Base-by-base conservation (phyloP, 768 basidiomycete species). In the Mycena vulgaris region DNA sequence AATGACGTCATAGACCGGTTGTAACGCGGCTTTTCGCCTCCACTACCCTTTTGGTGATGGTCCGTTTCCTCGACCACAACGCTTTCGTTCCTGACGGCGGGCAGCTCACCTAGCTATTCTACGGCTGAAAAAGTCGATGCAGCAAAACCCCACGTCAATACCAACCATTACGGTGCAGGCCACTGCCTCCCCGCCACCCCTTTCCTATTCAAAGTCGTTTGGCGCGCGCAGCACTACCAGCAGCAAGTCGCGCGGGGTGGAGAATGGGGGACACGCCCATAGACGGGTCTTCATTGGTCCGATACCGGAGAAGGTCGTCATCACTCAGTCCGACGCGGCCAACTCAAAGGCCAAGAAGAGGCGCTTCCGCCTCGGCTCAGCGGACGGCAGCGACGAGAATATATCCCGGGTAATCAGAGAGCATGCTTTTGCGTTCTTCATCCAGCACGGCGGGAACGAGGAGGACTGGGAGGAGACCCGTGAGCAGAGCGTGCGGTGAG, bases 241-340 rank as follows among this genome's bases (percentile, higher is more conserved):
- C 14, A 55, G 42, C 42, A 48, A 48, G 47, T 27, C 47, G 23
- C 25, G 23, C n/a, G 27, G 48, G 5, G 45, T 23, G 31, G 69
- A 70, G n/a, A 83, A 86, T 78, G 77, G 74, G 68, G n/a, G n/a
- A n/a, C 83, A 84, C 28, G 35, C 39, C 10, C 71, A 66, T 25
- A 48, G 47, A 63, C 87, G 94, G 33, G 78, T 91, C 60, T 95
- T 95, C 79, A 83, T 95, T 49, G 94, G 94, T 0, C 92, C 94
- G 5, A 86, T 95, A 83, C 93, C 93, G 16, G 89, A 91, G 75
- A 88, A 85, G 64, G 83, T 89, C 64, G 79, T 89, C 64, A 79
- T 89, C 63, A 80, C 80, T 5, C 79, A 78, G 58, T 79, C 81
- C 51, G 84, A 88, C 42, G 42, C 42, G 5, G 42, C 42, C 71